These are phyloP conservation scores for Gyromitra esculenta DNA, from an alignment of 2,329 filamentous ascomycete species.

Conservation along the genomic window DNA sequence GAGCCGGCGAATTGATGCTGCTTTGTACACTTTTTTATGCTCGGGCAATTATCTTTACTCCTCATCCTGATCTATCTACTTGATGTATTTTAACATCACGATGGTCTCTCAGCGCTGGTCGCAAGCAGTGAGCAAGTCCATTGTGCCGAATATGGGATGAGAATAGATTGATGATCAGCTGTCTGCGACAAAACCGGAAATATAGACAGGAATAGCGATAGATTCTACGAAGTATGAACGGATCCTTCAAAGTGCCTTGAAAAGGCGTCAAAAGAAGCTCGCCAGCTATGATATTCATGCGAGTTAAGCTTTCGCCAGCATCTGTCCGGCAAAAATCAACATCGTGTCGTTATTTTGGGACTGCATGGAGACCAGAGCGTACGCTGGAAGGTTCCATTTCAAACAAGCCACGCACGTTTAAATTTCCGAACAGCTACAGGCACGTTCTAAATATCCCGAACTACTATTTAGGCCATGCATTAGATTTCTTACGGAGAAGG, in stretches of 20 bases:
- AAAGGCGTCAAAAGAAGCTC: background rate
- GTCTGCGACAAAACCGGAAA: background rate
- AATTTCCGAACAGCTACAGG: background rate
- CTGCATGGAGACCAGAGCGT: background rate
- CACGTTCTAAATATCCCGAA: conserved; percentile 5
- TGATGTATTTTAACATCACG: background rate
- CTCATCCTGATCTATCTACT: conserved; percentile 1
- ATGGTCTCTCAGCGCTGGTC: background rate
- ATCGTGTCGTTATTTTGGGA: background rate
- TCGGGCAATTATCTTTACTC: conserved; percentile 26
- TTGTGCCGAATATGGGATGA: background rate
- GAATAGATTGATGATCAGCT: background rate
- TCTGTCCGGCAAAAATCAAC: background rate
- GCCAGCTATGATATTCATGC: background rate
- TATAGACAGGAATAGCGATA: background rate
- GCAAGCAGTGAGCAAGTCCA: background rate
- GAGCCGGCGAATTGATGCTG: conserved; percentile 22
- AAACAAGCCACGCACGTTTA: conserved; percentile 4
- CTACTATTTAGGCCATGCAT: background rate
- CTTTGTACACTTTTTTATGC: conserved; percentile 41
- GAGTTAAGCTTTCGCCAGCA: conserved; percentile 8
- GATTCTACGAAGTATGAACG: background rate
- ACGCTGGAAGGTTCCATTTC: conserved; percentile 15
- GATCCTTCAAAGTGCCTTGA: background rate
- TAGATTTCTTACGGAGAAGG: background rate